These are phyloP conservation scores for Trichoderma harzianum DNA, from an alignment of 2,329 filamentous ascomycete species.

Conservation along the genomic window DNA sequence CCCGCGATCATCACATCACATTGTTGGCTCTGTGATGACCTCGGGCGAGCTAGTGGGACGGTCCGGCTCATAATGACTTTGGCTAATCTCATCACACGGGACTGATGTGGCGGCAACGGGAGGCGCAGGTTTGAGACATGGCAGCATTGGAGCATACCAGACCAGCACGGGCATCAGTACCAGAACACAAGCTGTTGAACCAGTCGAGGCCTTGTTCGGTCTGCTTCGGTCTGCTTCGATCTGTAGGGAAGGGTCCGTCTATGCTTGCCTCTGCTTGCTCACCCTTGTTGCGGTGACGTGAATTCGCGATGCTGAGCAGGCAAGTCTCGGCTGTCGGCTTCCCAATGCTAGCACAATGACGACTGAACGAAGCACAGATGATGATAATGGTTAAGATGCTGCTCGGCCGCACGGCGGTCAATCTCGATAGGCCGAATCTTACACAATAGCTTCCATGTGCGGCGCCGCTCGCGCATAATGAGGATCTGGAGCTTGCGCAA, in stretches of 20 bases:
- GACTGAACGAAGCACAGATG: conserved; percentile 3
- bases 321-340: conserved; percentile 23
- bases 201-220: conserved; percentile 9
- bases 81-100: not conserved
- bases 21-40: conserved; percentile 11
- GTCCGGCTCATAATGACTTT: conserved; percentile 24
- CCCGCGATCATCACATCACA: conserved; percentile 5
- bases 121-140: conserved; percentile 8
- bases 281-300: conserved; percentile 9
- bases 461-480: conserved; percentile 21
- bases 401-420: conserved; percentile 19
- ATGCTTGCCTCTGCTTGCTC: not conserved
- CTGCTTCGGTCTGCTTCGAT: conserved; percentile 12
- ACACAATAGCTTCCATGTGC: conserved; percentile 1
- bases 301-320: not conserved
- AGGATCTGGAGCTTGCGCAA: conserved; percentile 27
- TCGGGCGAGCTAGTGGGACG: conserved; percentile 29
- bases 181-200: not conserved
- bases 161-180: not conserved
- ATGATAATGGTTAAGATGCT: too few species aligned
- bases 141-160: not conserved
- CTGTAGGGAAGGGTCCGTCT: not conserved
- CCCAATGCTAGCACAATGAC: conserved; percentile 15
- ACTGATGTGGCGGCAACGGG: not conserved
- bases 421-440: conserved; percentile 10